These are phyloP conservation scores for Paulownia fortunei DNA, from an alignment of 257 asterid genomes.

Conservation along the genomic window DNA sequence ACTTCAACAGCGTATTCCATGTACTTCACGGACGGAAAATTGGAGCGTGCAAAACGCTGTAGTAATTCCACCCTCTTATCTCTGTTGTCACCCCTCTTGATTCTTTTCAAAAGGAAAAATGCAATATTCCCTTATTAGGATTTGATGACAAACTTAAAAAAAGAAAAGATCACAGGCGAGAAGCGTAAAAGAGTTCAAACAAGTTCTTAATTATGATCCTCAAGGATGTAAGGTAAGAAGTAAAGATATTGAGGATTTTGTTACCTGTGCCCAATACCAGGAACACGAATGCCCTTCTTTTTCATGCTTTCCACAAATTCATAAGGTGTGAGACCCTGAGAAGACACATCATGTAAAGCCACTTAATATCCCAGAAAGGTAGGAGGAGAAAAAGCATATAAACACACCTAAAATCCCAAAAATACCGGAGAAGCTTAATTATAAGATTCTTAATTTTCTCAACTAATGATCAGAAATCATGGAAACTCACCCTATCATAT, in stretches of 20 bases:
- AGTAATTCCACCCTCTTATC: constrained; percentile 95
- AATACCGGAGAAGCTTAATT: neutral
- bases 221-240: neutral
- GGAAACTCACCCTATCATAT: constrained; percentile 72
- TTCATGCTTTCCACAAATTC: constrained; percentile 99
- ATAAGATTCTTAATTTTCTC: neutral
- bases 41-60: constrained; percentile 81
- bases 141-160: constrained; percentile 6
- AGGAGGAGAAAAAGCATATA: constrained; percentile 18
- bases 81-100: constrained; percentile 99
- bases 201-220: neutral
- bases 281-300: constrained; percentile 99
- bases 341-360: constrained; percentile 18
- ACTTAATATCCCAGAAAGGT: constrained; percentile 8
- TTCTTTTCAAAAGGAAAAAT: constrained; percentile 50
- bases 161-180: neutral
- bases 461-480: constrained; percentile 27
- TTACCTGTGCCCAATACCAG: constrained; percentile 99
- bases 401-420: constrained; percentile 15
- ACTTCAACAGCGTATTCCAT: constrained; percentile 99
- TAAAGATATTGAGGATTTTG: constrained; percentile 12
- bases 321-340: constrained; percentile 88
- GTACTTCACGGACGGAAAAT: constrained; percentile 94
- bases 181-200: constrained; percentile 23
- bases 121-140: constrained; percentile 18